phyloP scores from a whole-genome alignment of 805 yeast species.

The Schwanniomyces pseudopolymorphus region DNA sequence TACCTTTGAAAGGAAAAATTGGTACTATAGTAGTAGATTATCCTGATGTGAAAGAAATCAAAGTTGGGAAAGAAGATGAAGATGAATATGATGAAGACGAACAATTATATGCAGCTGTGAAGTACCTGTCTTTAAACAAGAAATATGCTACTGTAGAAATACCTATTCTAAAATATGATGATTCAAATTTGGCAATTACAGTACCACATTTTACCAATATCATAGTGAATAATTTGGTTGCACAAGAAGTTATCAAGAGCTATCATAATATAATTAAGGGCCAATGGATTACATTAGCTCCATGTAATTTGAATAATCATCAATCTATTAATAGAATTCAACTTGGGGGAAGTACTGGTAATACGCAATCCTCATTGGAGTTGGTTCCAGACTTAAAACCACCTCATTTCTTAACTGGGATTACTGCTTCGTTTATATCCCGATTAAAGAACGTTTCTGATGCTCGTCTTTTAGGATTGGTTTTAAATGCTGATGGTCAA shows the following conservation, averaged over 20 bases:
- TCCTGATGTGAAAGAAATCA: slow-evolving; percentile 8
- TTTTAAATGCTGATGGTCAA: slow-evolving; percentile 61
- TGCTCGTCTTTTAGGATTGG: slow-evolving; percentile 17
- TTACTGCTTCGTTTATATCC: slow-evolving; percentile 46
- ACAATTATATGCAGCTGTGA: slow-evolving; percentile 44
- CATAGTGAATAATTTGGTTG: slow-evolving; percentile 31
- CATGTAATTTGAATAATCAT: slow-evolving; percentile 34
- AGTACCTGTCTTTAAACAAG: slow-evolving; percentile 16
- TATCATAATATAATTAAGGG: slow-evolving; percentile 9
- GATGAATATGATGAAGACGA: slow-evolving; percentile 51
- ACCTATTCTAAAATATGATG: slow-evolving; percentile 18
- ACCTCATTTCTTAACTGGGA: slow-evolving; percentile 63
- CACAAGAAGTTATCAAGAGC: slow-evolving; percentile 17
- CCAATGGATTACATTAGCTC: slow-evolving; percentile 33
- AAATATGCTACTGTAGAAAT: slow-evolving; percentile 21
- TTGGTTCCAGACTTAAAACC: slow-evolving; percentile 43
- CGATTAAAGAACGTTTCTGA: slow-evolving; percentile 12
- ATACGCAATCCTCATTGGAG: slow-evolving; percentile 1
- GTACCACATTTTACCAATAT: slow-evolving; percentile 39
- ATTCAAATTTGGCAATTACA: slow-evolving; percentile 14
- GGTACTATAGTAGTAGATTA: slow-evolving; percentile 11
- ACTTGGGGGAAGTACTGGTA: slow-evolving; percentile 5
- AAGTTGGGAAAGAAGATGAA: slow-evolving; percentile 10
- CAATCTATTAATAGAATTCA: slow-evolving; percentile 24
- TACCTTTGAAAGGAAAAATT: slow-evolving; percentile 8